These are phyloP conservation scores for Quercus tomentella DNA, from an alignment of 331 rosid species.

Conservation along the genomic window DNA sequence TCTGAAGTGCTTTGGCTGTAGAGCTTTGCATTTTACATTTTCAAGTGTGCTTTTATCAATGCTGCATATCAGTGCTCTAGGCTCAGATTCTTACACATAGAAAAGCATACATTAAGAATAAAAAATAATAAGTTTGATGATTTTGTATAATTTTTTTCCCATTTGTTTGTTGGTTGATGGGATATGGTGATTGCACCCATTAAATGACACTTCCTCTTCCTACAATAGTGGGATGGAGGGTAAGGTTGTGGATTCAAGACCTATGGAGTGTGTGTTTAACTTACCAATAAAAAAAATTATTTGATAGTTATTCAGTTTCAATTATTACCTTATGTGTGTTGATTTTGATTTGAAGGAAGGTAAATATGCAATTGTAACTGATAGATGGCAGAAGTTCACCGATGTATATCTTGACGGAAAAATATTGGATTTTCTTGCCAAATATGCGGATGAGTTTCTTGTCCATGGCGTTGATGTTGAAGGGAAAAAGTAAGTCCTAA, in stretches of 20 bases:
- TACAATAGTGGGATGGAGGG: too few relatives aligned
- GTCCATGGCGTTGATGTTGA: conserved; percentile 98
- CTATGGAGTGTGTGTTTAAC: too few relatives aligned
- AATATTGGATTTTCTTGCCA: conserved; percentile 69
- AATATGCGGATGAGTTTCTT: conserved; percentile 86
- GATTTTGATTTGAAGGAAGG: conserved; percentile 56
- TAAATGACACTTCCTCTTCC: too few relatives aligned
- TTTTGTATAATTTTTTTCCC: neutral
- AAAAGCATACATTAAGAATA: neutral
- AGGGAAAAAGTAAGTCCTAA: conserved; percentile 74
- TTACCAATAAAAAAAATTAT: too few relatives aligned
- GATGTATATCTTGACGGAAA: conserved; percentile 60
- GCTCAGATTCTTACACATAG: neutral
- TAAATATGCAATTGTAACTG: conserved; percentile 86
- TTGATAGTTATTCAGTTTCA: conserved; percentile 4
- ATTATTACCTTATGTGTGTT: neutral
- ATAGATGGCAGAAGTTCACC: conserved; percentile 97
- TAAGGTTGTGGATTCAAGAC: too few relatives aligned
- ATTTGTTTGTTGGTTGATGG: neutral
- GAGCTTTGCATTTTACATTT: too few relatives aligned
- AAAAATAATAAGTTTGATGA: neutral
- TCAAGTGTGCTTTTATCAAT: too few relatives aligned
- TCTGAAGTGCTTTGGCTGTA: too few relatives aligned
- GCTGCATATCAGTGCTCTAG: neutral
- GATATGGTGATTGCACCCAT: too few relatives aligned